phyloP scores from a whole-genome alignment of 371 early-diverging fungal genomes.

The Quaeritorhiza haematococci region DNA sequence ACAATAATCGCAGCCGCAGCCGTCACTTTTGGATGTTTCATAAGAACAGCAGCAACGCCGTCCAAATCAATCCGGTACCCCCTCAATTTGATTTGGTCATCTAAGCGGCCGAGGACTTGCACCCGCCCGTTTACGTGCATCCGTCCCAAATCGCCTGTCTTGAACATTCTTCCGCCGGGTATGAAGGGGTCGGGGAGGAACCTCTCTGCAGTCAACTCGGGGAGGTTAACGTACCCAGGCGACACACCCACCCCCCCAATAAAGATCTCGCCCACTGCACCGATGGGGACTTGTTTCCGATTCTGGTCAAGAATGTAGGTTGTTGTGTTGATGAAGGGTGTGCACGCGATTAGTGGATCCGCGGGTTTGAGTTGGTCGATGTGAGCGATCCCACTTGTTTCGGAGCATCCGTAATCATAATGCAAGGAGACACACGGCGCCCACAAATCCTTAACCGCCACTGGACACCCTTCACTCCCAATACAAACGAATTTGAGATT shows the following conservation, averaged over 20 bases:
- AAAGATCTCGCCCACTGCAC: conserved; percentile 7
- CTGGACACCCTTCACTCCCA: conserved; percentile 10
- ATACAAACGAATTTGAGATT: conserved; percentile 13
- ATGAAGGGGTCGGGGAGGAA: no score
- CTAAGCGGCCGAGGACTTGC: background rate
- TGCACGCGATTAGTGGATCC: background rate
- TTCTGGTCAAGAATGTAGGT: conserved; percentile 7
- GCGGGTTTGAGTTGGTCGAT: background rate
- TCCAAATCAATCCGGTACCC: background rate
- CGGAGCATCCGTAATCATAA: conserved; percentile 14
- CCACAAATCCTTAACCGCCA: conserved; percentile 14
- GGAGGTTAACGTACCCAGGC: conserved; percentile 24
- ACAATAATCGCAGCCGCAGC: conserved; percentile 9
- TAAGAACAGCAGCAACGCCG: background rate
- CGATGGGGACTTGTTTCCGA: conserved; percentile 1
- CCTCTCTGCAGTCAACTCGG: conserved; percentile 17
- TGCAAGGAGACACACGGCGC: background rate
- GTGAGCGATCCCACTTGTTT: conserved; percentile 5
- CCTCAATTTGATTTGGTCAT: background rate
- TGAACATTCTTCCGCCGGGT: no score
- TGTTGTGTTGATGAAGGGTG: conserved; percentile 4
- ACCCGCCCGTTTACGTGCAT: conserved; percentile 19
- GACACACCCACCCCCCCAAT: conserved; percentile 17
- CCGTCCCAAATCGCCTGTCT: background rate
- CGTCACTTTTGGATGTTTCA: background rate